Conservation (phyloP, 345 rosid species). For the Pistacia atlantica region DNA sequence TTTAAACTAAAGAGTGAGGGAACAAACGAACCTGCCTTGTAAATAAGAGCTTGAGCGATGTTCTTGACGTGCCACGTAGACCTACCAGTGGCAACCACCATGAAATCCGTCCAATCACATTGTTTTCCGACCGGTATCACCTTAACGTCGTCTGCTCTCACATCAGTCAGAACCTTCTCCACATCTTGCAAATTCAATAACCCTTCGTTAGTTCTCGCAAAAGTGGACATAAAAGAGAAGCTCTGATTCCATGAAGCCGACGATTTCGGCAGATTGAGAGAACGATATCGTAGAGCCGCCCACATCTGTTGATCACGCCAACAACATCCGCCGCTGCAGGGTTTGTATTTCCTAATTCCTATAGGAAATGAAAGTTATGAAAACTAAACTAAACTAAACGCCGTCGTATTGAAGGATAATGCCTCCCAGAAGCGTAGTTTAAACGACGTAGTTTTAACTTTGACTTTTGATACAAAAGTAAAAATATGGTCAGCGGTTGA, state of each 20-base stretch:
- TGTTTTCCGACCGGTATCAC: conserved; percentile 61
- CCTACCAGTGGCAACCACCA: conserved; percentile 87
- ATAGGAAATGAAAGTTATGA: too few relatives aligned
- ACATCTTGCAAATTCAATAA: conserved; percentile 58
- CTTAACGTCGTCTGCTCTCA: conserved; percentile 74
- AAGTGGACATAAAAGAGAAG: conserved; percentile 27
- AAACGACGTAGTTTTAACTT: background rate
- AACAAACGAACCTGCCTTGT: conserved; percentile 40
- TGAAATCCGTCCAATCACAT: conserved; percentile 70
- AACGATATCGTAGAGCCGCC: conserved; percentile 43
- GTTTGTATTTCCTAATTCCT: background rate
- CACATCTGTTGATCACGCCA: conserved; percentile 33
- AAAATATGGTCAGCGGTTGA: background rate
- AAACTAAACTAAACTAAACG: background rate
- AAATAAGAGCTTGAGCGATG: conserved; percentile 80
- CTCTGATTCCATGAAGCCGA: conserved; percentile 27
- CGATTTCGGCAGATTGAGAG: conserved; percentile 8
- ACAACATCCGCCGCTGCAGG: background rate
- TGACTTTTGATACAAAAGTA: background rate
- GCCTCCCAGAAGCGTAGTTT: background rate
- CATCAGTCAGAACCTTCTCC: conserved; percentile 80
- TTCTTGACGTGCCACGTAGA: conserved; percentile 89
- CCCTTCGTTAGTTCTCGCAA: conserved; percentile 12
- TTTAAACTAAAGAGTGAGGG: background rate
- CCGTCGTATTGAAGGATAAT: background rate